Evolutionary conservation across 495 filamentous ascomycete genomes (phyloP).

Genomic region (Podospora tetraspora): DNA sequence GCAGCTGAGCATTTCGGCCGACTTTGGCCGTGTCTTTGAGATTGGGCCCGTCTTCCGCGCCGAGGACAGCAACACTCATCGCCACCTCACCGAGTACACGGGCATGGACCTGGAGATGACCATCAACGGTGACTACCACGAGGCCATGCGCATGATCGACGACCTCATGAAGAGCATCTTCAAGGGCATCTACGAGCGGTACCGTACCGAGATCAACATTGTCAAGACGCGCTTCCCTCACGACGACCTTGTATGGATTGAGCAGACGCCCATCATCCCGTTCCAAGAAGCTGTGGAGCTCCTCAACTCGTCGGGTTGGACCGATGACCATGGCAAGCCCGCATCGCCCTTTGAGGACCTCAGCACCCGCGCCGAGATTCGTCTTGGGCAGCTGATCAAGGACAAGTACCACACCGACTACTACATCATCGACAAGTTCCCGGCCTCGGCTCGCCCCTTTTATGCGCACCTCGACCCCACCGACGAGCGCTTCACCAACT

Average conservation of each 20-base stretch:
- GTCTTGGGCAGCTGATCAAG: slow-evolving; percentile 73
- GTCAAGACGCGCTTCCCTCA: slow-evolving; percentile 58
- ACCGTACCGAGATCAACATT: slow-evolving; percentile 60
- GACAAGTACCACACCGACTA: slow-evolving; percentile 86
- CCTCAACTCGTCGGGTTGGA: slow-evolving; percentile 77
- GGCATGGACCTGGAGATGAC: slow-evolving; percentile 94
- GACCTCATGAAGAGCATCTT: slow-evolving; percentile 84
- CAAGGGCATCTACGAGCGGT: slow-evolving; percentile 65
- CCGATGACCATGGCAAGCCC: slow-evolving; percentile 64
- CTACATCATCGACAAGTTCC: slow-evolving; percentile 94
- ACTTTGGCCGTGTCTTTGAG: slow-evolving; percentile 87
- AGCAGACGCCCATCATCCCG: slow-evolving; percentile 72
- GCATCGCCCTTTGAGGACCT: slow-evolving; percentile 71
- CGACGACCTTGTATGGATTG: slow-evolving; percentile 64
- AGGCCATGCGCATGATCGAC: slow-evolving; percentile 78
- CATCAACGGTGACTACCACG: slow-evolving; percentile 84
- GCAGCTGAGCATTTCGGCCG: slow-evolving; percentile 90
- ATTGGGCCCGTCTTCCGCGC: slow-evolving; percentile 95
- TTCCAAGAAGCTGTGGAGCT: slow-evolving; percentile 76
- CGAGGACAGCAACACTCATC: slow-evolving; percentile 94
- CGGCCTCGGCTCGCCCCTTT: slow-evolving; percentile 75
- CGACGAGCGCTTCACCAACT: slow-evolving; percentile 72
- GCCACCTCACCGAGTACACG: slow-evolving; percentile 93
- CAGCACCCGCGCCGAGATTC: slow-evolving; percentile 79
- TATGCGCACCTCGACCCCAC: slow-evolving; percentile 88